Conservation (phyloP, 1,139 yeast species). For the Magnusiomyces suaveolens region DNA sequence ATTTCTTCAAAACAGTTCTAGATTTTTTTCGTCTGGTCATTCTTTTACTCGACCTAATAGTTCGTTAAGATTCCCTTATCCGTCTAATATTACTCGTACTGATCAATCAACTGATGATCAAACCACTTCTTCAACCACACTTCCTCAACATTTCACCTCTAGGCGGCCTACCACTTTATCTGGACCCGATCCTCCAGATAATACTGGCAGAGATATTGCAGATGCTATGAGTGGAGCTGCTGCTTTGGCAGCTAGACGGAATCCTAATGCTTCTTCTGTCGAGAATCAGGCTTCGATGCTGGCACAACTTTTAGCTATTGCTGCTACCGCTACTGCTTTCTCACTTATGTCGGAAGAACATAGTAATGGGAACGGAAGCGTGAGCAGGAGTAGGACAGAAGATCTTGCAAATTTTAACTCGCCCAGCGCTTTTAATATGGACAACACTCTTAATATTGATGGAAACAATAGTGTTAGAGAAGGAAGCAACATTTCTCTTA, state of each 20-base stretch:
- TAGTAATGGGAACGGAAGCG: background rate
- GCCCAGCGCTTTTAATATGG: background rate
- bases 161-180: no score
- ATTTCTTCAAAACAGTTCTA: no score
- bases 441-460: background rate
- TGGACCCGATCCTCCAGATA: no score
- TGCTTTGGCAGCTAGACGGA: background rate
- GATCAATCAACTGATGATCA: no score
- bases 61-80: no score
- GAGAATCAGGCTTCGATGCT: slow-evolving; percentile 38
- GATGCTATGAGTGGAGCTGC: background rate
- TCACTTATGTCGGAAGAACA: slow-evolving; percentile 32
- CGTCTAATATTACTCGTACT: no score
- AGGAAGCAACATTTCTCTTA: background rate
- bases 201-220: background rate
- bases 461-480: background rate
- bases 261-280: slow-evolving; percentile 11
- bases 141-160: no score
- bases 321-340: slow-evolving; percentile 40
- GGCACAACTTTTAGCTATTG: slow-evolving; percentile 38
- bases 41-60: no score
- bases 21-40: no score
- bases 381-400: background rate
- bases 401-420: background rate
- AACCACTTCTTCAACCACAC: no score